Base-by-base conservation (phyloP, 805 yeast genomes). In the Metschnikowia picachoensis region DNA sequence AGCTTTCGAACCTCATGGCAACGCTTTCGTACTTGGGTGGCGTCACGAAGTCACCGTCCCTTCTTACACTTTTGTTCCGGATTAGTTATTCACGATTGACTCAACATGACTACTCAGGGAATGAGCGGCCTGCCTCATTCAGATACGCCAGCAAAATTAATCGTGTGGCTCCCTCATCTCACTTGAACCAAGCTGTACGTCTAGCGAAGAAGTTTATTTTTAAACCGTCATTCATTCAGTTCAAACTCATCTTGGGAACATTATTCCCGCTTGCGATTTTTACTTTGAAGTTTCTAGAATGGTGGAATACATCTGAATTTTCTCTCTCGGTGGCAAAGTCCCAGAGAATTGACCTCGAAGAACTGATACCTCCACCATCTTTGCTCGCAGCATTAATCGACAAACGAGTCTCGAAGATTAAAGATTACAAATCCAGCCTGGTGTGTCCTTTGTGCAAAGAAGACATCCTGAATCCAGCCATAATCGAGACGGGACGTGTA, bases 401-500 rank as follows among this genome's bases (percentile, higher is more conserved):
- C 27, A 38, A 20, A 20, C 25, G 25, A 20, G 25, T 20, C 57
- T 10, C 51, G 48, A n/a, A 55, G 49, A 30, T 43, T 52, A 13
- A 54, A 47, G 37, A 53, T 5, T 72, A 62, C 49, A 66, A 65
- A 12, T 60, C 65, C 2, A 66, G 66, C 1, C 58, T 60, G 10
- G 37, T 52, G 2, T 92, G 97, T 65, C 87, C 91, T 1, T 60
- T 92, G 12, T 92, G 98, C 60, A 65, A 76, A 27, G 65, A 79
- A 10, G 69, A 62, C 14, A 78, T 90, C 12, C 77, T 77, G 30
- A 89, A 87, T 56, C 96, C 96, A 3, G 88, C 96, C 0, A 79
- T 85, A 11, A 80, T 92, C 31, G 98, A 91, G 60, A 89, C 98
- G 0, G 99, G 99, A 0, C 83, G 81, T 51, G 95, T 89, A 0